These are phyloP conservation scores for Scedosporium dehoogii DNA, from an alignment of 2,329 filamentous ascomycete genomes.

Conservation along the genomic window DNA sequence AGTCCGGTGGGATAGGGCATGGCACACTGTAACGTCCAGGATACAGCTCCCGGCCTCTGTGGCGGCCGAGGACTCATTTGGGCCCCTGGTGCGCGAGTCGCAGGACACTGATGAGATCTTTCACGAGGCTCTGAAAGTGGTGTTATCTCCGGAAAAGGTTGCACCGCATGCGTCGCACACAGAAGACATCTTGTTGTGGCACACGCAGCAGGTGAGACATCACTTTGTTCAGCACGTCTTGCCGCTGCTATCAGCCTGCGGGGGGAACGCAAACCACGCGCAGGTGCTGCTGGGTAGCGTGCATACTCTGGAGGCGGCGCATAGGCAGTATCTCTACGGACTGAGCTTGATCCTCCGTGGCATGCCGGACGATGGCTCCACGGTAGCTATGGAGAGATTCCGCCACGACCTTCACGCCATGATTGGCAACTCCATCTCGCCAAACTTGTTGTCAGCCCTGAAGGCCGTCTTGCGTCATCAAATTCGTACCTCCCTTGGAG, in stretches of 20 bases:
- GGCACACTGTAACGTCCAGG: slow-evolving; percentile 49
- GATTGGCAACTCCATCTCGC: slow-evolving; percentile 52
- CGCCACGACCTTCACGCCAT: slow-evolving; percentile 53
- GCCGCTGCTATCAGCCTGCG: slow-evolving; percentile 40
- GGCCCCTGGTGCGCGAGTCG: slow-evolving; percentile 32
- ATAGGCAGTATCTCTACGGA: slow-evolving; percentile 47
- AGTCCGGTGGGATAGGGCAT: slow-evolving; percentile 49
- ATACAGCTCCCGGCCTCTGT: slow-evolving; percentile 48
- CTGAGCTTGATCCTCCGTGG: slow-evolving; percentile 40
- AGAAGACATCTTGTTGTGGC: slow-evolving; percentile 50
- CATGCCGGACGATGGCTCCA: slow-evolving; percentile 27
- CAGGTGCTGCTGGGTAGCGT: slow-evolving; percentile 43
- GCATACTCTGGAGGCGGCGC: slow-evolving; percentile 48
- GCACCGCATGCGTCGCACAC: slow-evolving; percentile 41
- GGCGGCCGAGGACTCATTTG: slow-evolving; percentile 44
- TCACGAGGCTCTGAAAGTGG: slow-evolving; percentile 39
- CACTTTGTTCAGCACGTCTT: slow-evolving; percentile 52
- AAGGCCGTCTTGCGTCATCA: slow-evolving; percentile 36
- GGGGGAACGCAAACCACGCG: slow-evolving; percentile 20
- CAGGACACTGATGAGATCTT: slow-evolving; percentile 36
- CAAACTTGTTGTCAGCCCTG: slow-evolving; percentile 42
- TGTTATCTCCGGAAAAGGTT: slow-evolving; percentile 36
- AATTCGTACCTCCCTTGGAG: slow-evolving; percentile 1
- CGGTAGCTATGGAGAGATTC: slow-evolving; percentile 38
- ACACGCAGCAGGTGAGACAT: slow-evolving; percentile 48